Percentiles rank a stretch among this genome's conserved stretches.
phyloP scores from a whole-genome alignment of 1,284 basidiomycete species.

The Moesziomyces sp. region DNA sequence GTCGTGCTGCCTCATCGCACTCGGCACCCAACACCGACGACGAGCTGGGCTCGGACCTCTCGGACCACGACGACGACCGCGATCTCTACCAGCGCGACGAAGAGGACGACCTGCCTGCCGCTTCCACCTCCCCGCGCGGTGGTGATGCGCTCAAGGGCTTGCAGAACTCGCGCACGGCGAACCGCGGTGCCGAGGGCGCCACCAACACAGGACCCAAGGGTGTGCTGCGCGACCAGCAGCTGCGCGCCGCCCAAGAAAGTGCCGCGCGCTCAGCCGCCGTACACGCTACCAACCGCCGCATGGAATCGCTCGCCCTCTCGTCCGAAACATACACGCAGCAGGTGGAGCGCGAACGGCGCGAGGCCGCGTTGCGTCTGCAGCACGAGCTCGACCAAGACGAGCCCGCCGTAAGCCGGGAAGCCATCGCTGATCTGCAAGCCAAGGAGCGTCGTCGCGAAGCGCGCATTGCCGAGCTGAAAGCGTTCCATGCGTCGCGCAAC shows the following conservation, averaged over 20 bases:
- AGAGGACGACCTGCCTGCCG: slow-evolving; percentile 8
- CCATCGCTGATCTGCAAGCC: slow-evolving; percentile 46
- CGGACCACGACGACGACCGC: slow-evolving; percentile 29
- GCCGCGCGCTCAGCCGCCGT: slow-evolving; percentile 16
- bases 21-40: slow-evolving; percentile 48
- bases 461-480: slow-evolving; percentile 46
- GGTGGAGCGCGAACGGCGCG: slow-evolving; percentile 25
- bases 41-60: slow-evolving; percentile 50
- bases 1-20: slow-evolving; percentile 14
- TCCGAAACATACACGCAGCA: slow-evolving; percentile 51
- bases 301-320: slow-evolving; percentile 37
- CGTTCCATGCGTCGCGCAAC: slow-evolving; percentile 10
- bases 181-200: slow-evolving; percentile 29
- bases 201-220: slow-evolving; percentile 59
- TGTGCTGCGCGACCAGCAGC: slow-evolving; percentile 47
- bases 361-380: slow-evolving; percentile 10
- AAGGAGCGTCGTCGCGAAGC: slow-evolving; percentile 40
- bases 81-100: slow-evolving; percentile 21
- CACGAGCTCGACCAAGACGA: slow-evolving; percentile 24
- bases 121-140: slow-evolving; percentile 1
- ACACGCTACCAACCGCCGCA: slow-evolving; percentile 31
- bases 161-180: slow-evolving; percentile 15
- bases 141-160: slow-evolving; percentile 11
- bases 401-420: slow-evolving; percentile 24
- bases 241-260: slow-evolving; percentile 22